phyloP scores from a whole-genome alignment of 352 stramenopile species.

The Phytophthora foliorum region DNA sequence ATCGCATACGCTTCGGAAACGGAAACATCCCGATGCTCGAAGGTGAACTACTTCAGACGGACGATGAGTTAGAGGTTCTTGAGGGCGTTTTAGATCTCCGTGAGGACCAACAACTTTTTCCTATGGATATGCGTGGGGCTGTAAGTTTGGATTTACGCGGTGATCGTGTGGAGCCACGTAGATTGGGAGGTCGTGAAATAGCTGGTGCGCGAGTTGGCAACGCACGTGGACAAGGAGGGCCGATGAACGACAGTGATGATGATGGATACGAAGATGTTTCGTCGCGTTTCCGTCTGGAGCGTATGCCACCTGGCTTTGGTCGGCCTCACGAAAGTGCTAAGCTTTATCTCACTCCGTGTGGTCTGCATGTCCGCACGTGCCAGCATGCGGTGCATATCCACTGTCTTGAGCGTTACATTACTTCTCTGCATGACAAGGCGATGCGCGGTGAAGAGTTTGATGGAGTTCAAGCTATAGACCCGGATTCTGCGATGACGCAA shows the following conservation, averaged over 20 bases:
- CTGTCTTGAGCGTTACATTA: conserved; percentile 90
- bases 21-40: conserved; percentile 62
- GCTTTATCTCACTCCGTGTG: conserved; percentile 80
- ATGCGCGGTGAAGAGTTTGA: conserved; percentile 91
- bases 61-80: conserved; percentile 77
- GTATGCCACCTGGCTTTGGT: conserved; percentile 56
- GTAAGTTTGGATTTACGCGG: conserved; percentile 51
- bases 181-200: conserved; percentile 39
- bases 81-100: conserved; percentile 74
- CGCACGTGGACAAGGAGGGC: conserved; percentile 26
- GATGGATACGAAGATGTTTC: conserved; percentile 60
- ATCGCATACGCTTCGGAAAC: conserved; percentile 52
- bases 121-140: conserved; percentile 57
- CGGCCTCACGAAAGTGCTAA: conserved; percentile 63
- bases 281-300: conserved; percentile 50
- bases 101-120: conserved; percentile 68
- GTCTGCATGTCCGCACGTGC: conserved; percentile 87
- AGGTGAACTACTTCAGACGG: conserved; percentile 66
- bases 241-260: conserved; percentile 63
- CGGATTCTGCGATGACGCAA: conserved; percentile 90
- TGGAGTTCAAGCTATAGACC: conserved; percentile 89
- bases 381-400: conserved; percentile 90
- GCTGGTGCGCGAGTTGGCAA: conserved; percentile 32
- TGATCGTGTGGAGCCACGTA: conserved; percentile 35
- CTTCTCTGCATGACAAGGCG: conserved; percentile 87